These are phyloP conservation scores for Aspergillus cristatus DNA, from an alignment of 495 filamentous ascomycete genomes.

Conservation along the genomic window DNA sequence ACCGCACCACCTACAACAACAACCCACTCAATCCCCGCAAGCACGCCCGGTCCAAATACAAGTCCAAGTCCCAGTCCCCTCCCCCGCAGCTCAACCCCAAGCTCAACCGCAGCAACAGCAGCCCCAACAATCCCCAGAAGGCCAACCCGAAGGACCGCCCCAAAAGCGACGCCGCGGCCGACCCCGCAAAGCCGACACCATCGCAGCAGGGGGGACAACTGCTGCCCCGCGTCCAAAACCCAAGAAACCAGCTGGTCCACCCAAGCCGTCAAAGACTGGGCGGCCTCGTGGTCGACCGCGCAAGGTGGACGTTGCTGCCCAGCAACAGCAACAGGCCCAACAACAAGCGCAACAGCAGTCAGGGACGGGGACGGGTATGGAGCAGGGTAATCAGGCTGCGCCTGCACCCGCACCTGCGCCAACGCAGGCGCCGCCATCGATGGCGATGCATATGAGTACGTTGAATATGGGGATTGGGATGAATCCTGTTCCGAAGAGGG, in stretches of 20 bases:
- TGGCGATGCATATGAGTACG: background rate
- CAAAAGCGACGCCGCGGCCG: constrained; percentile 6
- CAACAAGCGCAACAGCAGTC: constrained; percentile 5
- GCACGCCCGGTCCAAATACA: too few species aligned
- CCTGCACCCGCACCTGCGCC: background rate
- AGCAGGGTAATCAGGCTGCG: constrained; percentile 6
- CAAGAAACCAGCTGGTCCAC: background rate
- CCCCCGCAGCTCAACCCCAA: constrained; percentile 11
- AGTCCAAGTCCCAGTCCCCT: constrained; percentile 3
- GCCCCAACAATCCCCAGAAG: constrained; percentile 1
- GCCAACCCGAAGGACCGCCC: constrained; percentile 1
- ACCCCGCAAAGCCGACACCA: background rate
- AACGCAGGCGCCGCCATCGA: background rate
- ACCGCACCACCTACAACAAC: too few species aligned
- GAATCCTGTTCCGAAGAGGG: background rate
- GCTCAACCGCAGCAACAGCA: constrained; percentile 6
- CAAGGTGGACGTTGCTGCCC: constrained; percentile 2
- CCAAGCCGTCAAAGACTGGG: background rate
- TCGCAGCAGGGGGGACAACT: background rate
- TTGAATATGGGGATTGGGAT: background rate
- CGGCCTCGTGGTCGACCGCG: background rate
- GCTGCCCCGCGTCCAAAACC: background rate
- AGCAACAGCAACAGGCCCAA: constrained; percentile 6
- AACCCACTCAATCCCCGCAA: background rate
- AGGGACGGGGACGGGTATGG: background rate